These are phyloP conservation scores for Hypsizygus marmoreus DNA, from an alignment of 768 basidiomycete genomes.

Conservation along the genomic window DNA sequence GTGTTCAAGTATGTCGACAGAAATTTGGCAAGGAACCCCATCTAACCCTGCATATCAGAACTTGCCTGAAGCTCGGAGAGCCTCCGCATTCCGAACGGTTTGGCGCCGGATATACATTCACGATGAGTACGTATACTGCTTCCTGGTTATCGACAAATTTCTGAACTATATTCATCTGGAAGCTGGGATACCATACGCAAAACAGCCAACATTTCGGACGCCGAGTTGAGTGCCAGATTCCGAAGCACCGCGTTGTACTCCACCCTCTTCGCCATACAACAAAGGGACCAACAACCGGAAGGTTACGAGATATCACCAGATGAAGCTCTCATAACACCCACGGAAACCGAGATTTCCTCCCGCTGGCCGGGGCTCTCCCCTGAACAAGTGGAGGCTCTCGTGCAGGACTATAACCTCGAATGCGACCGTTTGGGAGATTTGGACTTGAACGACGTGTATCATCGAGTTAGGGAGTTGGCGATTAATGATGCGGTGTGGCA, in stretches of 20 bases:
- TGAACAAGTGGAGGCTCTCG: slow-evolving; percentile 62
- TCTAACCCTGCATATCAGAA: no score
- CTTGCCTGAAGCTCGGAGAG: slow-evolving; percentile 67
- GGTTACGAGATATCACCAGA: slow-evolving; percentile 58
- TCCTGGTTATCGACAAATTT: background rate
- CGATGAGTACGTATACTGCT: slow-evolving; percentile 68
- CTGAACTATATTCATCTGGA: slow-evolving; percentile 5
- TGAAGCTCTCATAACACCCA: slow-evolving; percentile 60
- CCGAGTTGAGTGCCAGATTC: slow-evolving; percentile 72
- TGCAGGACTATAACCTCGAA: slow-evolving; percentile 63
- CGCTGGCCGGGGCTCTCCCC: slow-evolving; percentile 75
- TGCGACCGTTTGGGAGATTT: slow-evolving; percentile 57
- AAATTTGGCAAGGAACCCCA: no score
- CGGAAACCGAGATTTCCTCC: slow-evolving; percentile 59
- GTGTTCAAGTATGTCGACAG: slow-evolving; percentile 49
- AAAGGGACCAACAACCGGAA: slow-evolving; percentile 40
- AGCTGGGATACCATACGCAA: slow-evolving; percentile 82
- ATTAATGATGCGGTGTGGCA: slow-evolving; percentile 47
- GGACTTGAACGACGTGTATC: slow-evolving; percentile 62
- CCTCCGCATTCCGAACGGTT: slow-evolving; percentile 70
- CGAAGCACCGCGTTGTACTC: slow-evolving; percentile 73
- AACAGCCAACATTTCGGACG: slow-evolving; percentile 76
- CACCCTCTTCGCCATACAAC: slow-evolving; percentile 54
- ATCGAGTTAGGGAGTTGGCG: slow-evolving; percentile 65
- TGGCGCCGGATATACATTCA: slow-evolving; percentile 90